Conservation (phyloP, 2,329 filamentous ascomycete genomes). For the Arthrinium phaeospermum region DNA sequence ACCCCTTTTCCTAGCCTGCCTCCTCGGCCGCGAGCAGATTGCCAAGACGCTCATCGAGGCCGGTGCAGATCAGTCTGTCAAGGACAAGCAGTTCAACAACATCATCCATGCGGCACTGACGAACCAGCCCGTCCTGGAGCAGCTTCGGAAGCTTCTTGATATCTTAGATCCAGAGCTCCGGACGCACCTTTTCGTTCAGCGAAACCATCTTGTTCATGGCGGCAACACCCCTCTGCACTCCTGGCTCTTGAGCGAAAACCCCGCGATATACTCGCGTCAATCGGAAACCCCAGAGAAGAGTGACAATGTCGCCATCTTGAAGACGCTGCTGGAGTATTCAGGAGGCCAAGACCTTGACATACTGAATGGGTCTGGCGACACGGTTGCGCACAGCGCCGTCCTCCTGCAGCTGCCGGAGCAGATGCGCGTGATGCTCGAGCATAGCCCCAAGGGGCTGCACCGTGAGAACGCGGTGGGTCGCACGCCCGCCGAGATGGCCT, state of each 20-base stretch:
- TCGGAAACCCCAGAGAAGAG: slow-evolving; percentile 30
- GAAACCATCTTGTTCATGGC: slow-evolving; percentile 55
- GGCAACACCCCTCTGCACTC: slow-evolving; percentile 69
- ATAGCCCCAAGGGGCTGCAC: slow-evolving; percentile 64
- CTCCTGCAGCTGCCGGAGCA: slow-evolving; percentile 43
- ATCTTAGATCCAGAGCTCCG: slow-evolving; percentile 65
- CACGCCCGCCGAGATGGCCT: slow-evolving; percentile 72
- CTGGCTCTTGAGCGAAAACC: slow-evolving; percentile 51
- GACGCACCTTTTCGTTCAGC: slow-evolving; percentile 62
- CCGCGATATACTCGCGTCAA: not conserved
- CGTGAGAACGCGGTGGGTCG: slow-evolving; percentile 79
- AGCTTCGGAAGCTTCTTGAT: slow-evolving; percentile 56
- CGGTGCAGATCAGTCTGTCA: slow-evolving; percentile 72
- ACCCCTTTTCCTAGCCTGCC: slow-evolving; percentile 72
- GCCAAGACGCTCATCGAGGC: slow-evolving; percentile 67
- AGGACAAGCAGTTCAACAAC: slow-evolving; percentile 68
- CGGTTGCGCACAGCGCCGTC: slow-evolving; percentile 65
- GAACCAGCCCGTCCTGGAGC: slow-evolving; percentile 38
- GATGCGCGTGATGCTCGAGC: slow-evolving; percentile 55
- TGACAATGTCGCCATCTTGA: slow-evolving; percentile 48
- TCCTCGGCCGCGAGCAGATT: slow-evolving; percentile 57
- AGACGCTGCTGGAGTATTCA: slow-evolving; percentile 59
- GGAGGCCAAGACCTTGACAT: slow-evolving; percentile 61
- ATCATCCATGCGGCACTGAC: slow-evolving; percentile 66
- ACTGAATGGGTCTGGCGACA: slow-evolving; percentile 70